phyloP scores from a whole-genome alignment of 2,329 filamentous ascomycete genomes.

The Beauveria varroae region DNA sequence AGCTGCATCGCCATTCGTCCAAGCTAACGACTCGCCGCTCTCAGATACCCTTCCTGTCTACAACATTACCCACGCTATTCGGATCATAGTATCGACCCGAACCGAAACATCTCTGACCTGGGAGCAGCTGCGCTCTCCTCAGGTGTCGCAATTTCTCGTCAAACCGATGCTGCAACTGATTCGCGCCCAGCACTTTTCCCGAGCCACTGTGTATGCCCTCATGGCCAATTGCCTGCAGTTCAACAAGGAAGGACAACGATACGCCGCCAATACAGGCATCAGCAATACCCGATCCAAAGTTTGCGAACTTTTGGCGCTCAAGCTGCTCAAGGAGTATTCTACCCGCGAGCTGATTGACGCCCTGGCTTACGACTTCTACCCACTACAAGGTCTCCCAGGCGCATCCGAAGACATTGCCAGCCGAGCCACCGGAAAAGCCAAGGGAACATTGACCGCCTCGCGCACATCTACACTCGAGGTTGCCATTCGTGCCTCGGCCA shows the following conservation, averaged over 20 bases:
- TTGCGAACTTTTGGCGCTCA: slow-evolving; percentile 84
- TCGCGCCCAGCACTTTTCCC: slow-evolving; percentile 71
- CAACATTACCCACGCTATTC: slow-evolving; percentile 82
- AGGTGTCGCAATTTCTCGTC: slow-evolving; percentile 89
- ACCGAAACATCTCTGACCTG: slow-evolving; percentile 90
- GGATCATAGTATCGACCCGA: slow-evolving; percentile 71
- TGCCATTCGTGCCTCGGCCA: slow-evolving; percentile 85
- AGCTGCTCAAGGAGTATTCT: slow-evolving; percentile 80
- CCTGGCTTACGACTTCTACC: slow-evolving; percentile 90
- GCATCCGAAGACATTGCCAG: slow-evolving; percentile 26
- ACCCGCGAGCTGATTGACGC: slow-evolving; percentile 90
- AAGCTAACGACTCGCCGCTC: slow-evolving; percentile 17
- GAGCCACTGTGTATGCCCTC: slow-evolving; percentile 80
- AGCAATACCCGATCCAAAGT: slow-evolving; percentile 80
- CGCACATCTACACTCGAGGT: slow-evolving; percentile 88
- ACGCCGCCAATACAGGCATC: slow-evolving; percentile 76
- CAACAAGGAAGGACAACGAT: slow-evolving; percentile 73
- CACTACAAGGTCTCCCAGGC: slow-evolving; percentile 69
- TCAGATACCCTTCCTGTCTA: slow-evolving; percentile 82
- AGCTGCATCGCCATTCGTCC: not conserved
- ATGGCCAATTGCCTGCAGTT: slow-evolving; percentile 95
- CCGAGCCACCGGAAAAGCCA: slow-evolving; percentile 30
- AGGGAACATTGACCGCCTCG: slow-evolving; percentile 50
- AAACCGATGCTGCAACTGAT: slow-evolving; percentile 94
- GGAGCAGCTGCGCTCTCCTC: slow-evolving; percentile 93